Conservation (phyloP, 768 basidiomycete species). For the Trichaptum fuscoviolaceum region DNA sequence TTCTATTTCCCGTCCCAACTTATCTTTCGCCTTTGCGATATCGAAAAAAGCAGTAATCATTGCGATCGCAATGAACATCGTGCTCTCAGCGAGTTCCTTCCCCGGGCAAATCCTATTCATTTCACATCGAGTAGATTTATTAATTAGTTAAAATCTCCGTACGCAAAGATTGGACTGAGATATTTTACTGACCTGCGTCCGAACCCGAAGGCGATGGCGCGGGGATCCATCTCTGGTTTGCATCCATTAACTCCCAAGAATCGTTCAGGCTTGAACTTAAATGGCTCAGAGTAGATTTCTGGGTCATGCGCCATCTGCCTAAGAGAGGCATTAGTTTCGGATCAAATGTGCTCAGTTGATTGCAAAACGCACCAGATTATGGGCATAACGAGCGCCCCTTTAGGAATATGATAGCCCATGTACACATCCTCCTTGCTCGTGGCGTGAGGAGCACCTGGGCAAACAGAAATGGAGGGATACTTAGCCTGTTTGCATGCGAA, state of each 20-base stretch:
- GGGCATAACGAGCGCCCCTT: constrained; percentile 26
- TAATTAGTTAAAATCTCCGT: no score
- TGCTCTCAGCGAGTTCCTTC: neutral
- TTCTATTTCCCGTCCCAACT: constrained; percentile 21
- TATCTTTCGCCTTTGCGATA: constrained; percentile 14
- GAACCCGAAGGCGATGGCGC: constrained; percentile 8
- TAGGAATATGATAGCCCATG: constrained; percentile 31
- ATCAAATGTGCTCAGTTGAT: neutral
- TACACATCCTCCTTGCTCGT: constrained; percentile 32
- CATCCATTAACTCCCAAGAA: constrained; percentile 11
- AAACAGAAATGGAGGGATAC: no score
- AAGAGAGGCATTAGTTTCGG: neutral
- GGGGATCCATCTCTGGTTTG: constrained; percentile 2
- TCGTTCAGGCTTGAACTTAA: constrained; percentile 18
- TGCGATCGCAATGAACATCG: constrained; percentile 2
- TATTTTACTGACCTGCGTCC: constrained; percentile 11
- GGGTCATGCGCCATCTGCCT: constrained; percentile 16
- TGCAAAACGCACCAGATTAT: constrained; percentile 28
- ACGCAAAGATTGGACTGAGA: no score
- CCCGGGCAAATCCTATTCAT: constrained; percentile 2
- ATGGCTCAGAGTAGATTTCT: constrained; percentile 14
- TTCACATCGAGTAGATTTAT: no score
- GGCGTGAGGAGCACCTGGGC: constrained; percentile 39
- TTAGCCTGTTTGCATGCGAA: neutral
- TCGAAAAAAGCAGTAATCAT: neutral